Evolutionary conservation across 108 stramenopile species (phyloP).

Genomic region (Pseudonitzschia multiseries): DNA sequence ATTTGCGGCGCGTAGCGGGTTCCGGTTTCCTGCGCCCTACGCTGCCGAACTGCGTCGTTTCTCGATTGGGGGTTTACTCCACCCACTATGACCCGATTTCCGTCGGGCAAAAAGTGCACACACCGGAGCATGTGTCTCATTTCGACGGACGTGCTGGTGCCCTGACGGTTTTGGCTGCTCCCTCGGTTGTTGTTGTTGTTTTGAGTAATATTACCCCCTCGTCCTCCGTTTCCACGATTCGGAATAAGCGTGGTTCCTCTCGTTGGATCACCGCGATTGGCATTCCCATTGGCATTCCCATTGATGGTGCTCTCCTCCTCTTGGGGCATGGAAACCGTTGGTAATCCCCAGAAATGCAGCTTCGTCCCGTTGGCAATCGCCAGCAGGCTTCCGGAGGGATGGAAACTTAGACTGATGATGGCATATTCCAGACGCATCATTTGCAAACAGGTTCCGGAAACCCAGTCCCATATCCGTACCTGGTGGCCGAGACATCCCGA

Average conservation of each 20-base stretch:
- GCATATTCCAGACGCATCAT: slow-evolving; percentile 86
- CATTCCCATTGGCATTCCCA: too few relatives aligned
- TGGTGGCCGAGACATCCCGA: slow-evolving; percentile 94
- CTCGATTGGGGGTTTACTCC: slow-evolving; percentile 70
- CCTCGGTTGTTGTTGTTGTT: background rate
- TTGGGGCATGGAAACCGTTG: background rate
- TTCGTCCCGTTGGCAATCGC: slow-evolving; percentile 88
- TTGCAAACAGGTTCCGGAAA: slow-evolving; percentile 58
- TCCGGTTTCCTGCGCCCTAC: background rate
- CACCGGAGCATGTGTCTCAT: slow-evolving; percentile 79
- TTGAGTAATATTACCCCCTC: slow-evolving; percentile 1
- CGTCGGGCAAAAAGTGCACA: slow-evolving; percentile 90
- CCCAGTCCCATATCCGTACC: slow-evolving; percentile 96
- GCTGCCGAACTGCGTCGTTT: background rate
- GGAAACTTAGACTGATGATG: slow-evolving; percentile 94
- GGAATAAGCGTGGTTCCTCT: background rate
- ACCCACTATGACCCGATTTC: slow-evolving; percentile 81
- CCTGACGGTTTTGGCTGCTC: slow-evolving; percentile 7
- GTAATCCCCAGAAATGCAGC: slow-evolving; percentile 93
- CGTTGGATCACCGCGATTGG: background rate
- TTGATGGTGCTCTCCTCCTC: background rate
- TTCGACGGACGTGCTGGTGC: slow-evolving; percentile 24
- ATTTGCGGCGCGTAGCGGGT: slow-evolving; percentile 30
- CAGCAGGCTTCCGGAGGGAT: slow-evolving; percentile 85
- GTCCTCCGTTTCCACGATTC: background rate